phyloP scores from a whole-genome alignment of 257 asterid genomes.

The Penstemon davidsonii region DNA sequence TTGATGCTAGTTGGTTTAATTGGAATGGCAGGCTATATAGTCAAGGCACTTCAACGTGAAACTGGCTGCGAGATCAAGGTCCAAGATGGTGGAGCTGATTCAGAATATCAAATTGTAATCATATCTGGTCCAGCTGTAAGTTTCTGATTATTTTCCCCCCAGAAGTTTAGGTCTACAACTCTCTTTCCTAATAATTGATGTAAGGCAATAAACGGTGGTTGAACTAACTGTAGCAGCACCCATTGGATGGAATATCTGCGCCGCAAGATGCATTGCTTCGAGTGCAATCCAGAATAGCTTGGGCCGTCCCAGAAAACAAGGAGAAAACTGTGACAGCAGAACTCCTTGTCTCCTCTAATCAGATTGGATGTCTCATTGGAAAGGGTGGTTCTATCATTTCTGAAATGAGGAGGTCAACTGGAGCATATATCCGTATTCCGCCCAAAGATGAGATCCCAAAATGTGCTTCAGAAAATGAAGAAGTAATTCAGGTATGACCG shows the following conservation, averaged over 20 bases:
- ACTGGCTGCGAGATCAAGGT: conserved; percentile 90
- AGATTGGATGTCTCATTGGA: conserved; percentile 95
- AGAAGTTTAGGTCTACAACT: conserved; percentile 10
- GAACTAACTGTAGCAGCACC: conserved; percentile 55
- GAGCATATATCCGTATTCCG: conserved; percentile 86
- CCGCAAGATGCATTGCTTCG: conserved; percentile 89
- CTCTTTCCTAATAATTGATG: conserved; percentile 15
- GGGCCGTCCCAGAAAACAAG: conserved; percentile 71
- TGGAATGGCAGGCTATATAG: conserved; percentile 83
- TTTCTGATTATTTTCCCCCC: conserved; percentile 21
- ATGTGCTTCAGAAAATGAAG: conserved; percentile 80
- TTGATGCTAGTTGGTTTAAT: conserved; percentile 81
- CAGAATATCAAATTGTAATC: conserved; percentile 79
- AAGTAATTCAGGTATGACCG: conserved; percentile 76
- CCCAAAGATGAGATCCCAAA: conserved; percentile 86
- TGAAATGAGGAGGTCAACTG: conserved; percentile 93
- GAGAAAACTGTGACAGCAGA: conserved; percentile 63
- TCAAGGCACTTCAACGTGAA: conserved; percentile 81
- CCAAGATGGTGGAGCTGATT: conserved; percentile 57
- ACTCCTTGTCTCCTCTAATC: conserved; percentile 82
- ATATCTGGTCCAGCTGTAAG: conserved; percentile 88
- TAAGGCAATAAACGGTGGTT: conserved; percentile 15
- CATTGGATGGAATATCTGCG: conserved; percentile 72
- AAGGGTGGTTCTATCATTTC: conserved; percentile 91
- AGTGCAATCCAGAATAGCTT: conserved; percentile 73